These are phyloP conservation scores for Hamigera avellanea DNA, from an alignment of 495 filamentous ascomycete genomes.

Conservation along the genomic window DNA sequence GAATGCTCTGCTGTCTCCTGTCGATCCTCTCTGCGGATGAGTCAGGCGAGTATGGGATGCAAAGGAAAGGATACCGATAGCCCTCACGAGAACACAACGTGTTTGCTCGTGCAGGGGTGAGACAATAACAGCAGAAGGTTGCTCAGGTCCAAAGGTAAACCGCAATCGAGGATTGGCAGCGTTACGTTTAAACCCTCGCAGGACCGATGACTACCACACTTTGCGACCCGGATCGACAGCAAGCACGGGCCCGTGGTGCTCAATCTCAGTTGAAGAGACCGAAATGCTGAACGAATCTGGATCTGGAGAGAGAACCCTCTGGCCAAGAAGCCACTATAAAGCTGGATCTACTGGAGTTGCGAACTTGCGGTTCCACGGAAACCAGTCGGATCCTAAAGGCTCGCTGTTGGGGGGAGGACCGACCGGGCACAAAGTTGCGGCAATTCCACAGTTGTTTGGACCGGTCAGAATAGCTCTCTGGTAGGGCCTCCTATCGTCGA, in stretches of 20 bases:
- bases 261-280: constrained; percentile 14
- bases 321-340: neutral
- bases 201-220: constrained; percentile 17
- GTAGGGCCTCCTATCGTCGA: no score
- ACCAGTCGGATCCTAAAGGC: neutral
- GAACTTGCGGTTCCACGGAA: neutral
- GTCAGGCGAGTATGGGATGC: no score
- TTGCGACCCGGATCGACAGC: constrained; percentile 23
- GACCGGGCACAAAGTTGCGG: neutral
- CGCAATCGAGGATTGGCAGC: constrained; percentile 15
- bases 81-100: no score
- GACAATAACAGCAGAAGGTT: no score
- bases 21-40: no score
- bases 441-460: neutral
- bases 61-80: no score
- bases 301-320: constrained; percentile 10
- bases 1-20: no score
- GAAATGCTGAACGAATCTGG: constrained; percentile 18
- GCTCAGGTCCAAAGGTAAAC: constrained; percentile 13
- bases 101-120: no score
- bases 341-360: neutral
- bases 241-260: constrained; percentile 25
- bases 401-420: neutral
- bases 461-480: neutral
- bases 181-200: constrained; percentile 23